Percentiles rank a stretch among this genome's conserved stretches.
Evolutionary conservation across 495 filamentous ascomycete species (phyloP).

Genomic region (Talaromyces nanjingensis): DNA sequence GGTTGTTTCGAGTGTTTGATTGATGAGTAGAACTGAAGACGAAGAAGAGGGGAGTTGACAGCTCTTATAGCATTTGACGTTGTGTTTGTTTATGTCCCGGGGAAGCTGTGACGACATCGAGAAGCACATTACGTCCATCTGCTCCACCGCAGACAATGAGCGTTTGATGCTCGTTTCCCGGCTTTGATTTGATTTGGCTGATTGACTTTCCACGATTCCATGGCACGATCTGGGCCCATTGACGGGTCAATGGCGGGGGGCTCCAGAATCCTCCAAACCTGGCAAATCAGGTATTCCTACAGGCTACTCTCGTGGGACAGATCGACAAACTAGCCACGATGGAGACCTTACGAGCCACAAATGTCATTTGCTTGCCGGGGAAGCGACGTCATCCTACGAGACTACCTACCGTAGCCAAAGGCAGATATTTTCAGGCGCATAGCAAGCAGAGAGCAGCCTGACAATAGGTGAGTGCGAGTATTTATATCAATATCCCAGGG

Average conservation of each 20-base stretch:
- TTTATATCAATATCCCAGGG: too few relatives aligned
- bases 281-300: not conserved
- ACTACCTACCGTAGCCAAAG: too few relatives aligned
- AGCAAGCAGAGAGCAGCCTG: too few relatives aligned
- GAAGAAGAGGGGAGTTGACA: not conserved
- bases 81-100: not conserved
- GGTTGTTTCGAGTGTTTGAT: not conserved
- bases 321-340: not conserved
- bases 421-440: too few relatives aligned
- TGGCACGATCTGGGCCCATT: not conserved
- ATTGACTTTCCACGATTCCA: not conserved
- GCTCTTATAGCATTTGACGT: not conserved
- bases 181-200: not conserved
- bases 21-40: not conserved
- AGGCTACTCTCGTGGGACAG: not conserved
- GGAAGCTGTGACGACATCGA: slow-evolving; percentile 2
- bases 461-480: too few relatives aligned
- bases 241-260: not conserved
- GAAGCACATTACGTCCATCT: not conserved
- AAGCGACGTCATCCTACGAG: not conserved
- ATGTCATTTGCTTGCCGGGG: not conserved
- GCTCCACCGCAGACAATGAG: not conserved
- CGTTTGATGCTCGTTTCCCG: not conserved
- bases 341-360: not conserved
- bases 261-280: not conserved